Conservation (phyloP, 371 early-diverging fungal genomes). For the Mortierella sp. region DNA sequence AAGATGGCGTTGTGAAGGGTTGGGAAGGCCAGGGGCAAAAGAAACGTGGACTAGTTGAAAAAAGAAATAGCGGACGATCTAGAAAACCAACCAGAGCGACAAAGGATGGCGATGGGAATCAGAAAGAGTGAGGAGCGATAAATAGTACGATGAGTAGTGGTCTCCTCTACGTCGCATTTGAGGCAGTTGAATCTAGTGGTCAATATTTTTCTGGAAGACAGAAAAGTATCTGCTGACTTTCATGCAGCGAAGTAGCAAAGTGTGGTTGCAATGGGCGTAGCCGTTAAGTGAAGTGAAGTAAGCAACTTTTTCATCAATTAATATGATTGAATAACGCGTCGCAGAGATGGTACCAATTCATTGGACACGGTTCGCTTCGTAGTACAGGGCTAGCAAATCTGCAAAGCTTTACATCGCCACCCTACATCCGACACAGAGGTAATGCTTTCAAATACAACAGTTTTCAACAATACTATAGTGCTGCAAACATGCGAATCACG, state of each 20-base stretch:
- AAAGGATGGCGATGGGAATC: background rate
- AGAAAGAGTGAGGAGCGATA: too few species aligned
- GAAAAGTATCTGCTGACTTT: background rate
- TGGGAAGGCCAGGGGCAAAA: background rate
- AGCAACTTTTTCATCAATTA: background rate
- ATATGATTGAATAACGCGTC: background rate
- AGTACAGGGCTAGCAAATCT: too few species aligned
- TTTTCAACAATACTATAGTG: too few species aligned
- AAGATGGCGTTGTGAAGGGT: background rate
- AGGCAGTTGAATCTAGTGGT: background rate
- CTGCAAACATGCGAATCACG: too few species aligned
- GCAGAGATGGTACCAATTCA: background rate
- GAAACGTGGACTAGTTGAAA: background rate
- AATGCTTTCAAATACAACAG: too few species aligned
- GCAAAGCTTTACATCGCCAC: too few species aligned
- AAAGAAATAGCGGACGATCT: background rate
- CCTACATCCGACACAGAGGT: too few species aligned
- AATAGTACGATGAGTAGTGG: too few species aligned
- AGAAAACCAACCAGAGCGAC: conserved; percentile 1
- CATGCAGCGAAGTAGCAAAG: background rate
- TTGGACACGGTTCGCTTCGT: background rate
- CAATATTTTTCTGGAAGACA: background rate
- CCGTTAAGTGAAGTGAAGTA: background rate
- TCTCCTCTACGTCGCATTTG: too few species aligned
- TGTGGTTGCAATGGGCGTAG: conserved; percentile 8